These are phyloP conservation scores for Cordyceps tenuipes DNA, from an alignment of 2,329 filamentous ascomycete genomes.

Conservation along the genomic window DNA sequence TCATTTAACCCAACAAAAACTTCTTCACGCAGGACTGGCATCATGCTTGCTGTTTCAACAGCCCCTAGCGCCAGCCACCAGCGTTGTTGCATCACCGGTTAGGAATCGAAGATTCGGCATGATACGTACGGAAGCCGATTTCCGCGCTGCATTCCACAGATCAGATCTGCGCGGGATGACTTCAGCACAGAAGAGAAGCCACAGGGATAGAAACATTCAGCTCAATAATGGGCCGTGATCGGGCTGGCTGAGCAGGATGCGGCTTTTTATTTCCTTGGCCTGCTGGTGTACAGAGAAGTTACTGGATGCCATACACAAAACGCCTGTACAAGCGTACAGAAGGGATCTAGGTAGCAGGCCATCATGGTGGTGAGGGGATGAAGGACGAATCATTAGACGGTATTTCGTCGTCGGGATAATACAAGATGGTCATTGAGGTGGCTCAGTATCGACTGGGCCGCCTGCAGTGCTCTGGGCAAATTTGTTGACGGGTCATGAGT, in stretches of 20 bases:
- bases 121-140: not conserved
- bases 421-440: not conserved
- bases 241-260: not conserved
- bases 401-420: not conserved
- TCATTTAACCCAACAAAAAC: too few species aligned
- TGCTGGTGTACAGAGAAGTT: too few species aligned
- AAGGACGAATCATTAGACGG: not conserved
- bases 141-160: not conserved
- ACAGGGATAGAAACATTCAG: not conserved
- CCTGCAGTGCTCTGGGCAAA: not conserved
- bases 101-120: not conserved
- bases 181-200: not conserved
- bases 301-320: too few species aligned
- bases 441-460: not conserved
- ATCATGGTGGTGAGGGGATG: not conserved
- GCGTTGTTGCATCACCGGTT: not conserved
- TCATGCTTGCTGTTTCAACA: not conserved
- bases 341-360: not conserved
- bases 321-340: too few species aligned
- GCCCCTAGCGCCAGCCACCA: not conserved
- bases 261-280: too few species aligned
- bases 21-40: not conserved
- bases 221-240: not conserved
- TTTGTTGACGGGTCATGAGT: not conserved
- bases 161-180: not conserved